Evolutionary conservation across 306 rosid genomes (phyloP).

Genomic region (Casuarina cunninghamiana): DNA sequence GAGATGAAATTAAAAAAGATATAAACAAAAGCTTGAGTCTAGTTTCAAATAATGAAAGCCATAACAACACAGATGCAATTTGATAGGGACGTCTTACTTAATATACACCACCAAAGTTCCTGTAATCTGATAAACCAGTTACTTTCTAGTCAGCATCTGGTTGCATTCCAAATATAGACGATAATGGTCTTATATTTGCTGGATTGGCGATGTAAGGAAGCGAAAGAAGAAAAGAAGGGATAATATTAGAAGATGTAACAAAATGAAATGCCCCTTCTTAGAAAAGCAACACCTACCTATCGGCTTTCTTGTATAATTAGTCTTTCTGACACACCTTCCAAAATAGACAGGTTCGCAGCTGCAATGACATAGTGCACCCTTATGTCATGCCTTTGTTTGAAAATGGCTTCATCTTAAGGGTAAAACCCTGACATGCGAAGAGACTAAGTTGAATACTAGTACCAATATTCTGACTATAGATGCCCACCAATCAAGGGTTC

Average conservation of each 20-base stretch:
- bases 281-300: neutral
- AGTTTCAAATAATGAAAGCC: neutral
- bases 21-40: neutral
- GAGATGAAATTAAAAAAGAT: neutral
- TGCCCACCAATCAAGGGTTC: conserved; percentile 12
- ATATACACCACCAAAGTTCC: neutral
- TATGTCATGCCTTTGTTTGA: no score
- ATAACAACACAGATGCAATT: neutral
- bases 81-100: neutral
- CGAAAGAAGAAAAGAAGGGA: no score
- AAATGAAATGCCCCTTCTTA: neutral
- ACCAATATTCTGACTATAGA: conserved; percentile 10
- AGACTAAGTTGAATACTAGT: conserved; percentile 14
- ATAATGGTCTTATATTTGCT: neutral
- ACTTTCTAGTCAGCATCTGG: neutral
- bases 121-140: neutral
- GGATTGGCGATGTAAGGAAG: no score
- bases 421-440: neutral
- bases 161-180: neutral
- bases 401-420: neutral
- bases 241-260: no score
- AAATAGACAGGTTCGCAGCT: neutral
- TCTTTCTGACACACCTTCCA: neutral
- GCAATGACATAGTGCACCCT: no score
- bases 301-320: no score